Base-by-base conservation (phyloP, 2,329 filamentous ascomycete genomes). In the Colletotrichum euphorbiae region DNA sequence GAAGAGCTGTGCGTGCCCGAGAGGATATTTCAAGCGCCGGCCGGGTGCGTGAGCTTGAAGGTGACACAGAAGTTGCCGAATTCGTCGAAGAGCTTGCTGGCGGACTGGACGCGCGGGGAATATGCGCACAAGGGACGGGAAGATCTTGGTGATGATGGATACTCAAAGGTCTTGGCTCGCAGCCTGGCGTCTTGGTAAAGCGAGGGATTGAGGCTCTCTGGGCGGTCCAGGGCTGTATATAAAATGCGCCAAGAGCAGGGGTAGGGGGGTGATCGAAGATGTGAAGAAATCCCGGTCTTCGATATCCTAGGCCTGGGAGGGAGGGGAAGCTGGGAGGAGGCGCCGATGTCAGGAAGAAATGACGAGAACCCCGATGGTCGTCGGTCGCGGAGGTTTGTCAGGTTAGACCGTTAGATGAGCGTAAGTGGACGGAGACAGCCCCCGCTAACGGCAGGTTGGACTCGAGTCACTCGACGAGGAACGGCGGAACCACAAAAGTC, bases 341-440 rank as follows among this genome's bases (percentile, higher is more conserved):
- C 52, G 46, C 21, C 52, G 65, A 6, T 17, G 36, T 36, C 33
- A 17, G 15, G 31, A 48, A 28, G 65, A 50, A 36, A 40, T 17
- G 54, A 66, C 48, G 54, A 43, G 61, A 55, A 69, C 66, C 66
- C 66, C 61, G 66, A 66, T 69, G 66, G 61, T 60, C 19, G 62
- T 59, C 54, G 38, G 66, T 48, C 62, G 62, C 28, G 54, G 24
- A 40, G 61, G 65, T 36, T 13, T 17, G 50, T 17, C 31, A 28
- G 52, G 31, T 52, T 4, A 28, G 24, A 21, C 21, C 21, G 24
- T 9, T 48, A 65, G 61, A 50, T 59, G 61, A 50, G 33, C 42
- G 54, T 67, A 64, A 59, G 60, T 65, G 28, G 52, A 65, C 65
- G 61, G 65, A 68, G 54, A 36, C 40, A 55, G 31, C 46, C 40